Conservation (phyloP, 352 stramenopile species). For the Blastocystis sp. region DNA sequence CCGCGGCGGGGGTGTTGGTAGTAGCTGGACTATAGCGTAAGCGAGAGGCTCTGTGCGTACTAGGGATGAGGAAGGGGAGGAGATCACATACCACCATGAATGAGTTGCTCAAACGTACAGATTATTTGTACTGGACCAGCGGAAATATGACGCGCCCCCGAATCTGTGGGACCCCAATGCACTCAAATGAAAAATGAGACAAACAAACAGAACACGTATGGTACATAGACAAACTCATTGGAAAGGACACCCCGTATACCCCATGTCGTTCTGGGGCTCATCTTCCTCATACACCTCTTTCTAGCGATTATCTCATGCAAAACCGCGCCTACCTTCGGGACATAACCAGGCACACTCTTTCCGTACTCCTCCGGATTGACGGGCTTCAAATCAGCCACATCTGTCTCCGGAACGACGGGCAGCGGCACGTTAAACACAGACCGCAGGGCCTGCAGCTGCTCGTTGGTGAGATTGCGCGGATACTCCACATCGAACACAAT, state of each 20-base stretch:
- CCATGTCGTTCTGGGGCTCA: neutral
- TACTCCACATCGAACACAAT: constrained; percentile 95
- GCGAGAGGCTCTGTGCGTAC: neutral
- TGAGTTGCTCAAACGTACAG: neutral
- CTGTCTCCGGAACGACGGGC: neutral
- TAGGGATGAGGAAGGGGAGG: neutral
- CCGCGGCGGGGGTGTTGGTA: neutral
- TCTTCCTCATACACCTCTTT: constrained; percentile 28
- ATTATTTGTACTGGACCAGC: neutral
- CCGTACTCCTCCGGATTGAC: constrained; percentile 2
- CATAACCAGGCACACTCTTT: constrained; percentile 24
- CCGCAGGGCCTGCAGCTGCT: constrained; percentile 13
- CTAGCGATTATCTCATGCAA: neutral
- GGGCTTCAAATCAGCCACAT: neutral
- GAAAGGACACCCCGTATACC: constrained; percentile 2
- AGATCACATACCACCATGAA: neutral
- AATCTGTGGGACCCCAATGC: neutral
- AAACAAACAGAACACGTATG: constrained; percentile 32
- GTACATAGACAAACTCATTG: constrained; percentile 43
- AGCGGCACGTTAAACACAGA: constrained; percentile 17
- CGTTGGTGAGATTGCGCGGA: constrained; percentile 77
- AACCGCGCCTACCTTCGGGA: neutral
- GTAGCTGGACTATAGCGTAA: neutral
- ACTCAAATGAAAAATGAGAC: neutral
- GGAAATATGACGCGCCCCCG: neutral